Percentiles rank a stretch among this genome's conserved stretches.
Conservation (phyloP, 1,284 basidiomycete genomes). For the Spongiforma sp. region DNA sequence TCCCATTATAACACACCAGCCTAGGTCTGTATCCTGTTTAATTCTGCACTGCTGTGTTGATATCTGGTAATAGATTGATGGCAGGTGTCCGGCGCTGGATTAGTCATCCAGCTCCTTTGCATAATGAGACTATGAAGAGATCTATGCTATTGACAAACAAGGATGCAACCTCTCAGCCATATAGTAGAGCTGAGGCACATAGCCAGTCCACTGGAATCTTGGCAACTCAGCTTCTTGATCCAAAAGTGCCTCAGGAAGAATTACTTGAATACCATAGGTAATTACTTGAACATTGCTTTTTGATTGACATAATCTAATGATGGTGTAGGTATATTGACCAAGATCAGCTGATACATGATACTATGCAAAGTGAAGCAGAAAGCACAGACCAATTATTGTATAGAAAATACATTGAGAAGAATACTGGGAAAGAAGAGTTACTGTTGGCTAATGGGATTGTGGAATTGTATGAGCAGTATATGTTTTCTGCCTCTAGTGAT, state of each 20-base stretch:
- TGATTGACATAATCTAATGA: constrained; percentile 3
- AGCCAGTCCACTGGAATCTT: constrained; percentile 69
- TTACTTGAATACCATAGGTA: constrained; percentile 82
- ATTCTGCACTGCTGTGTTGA: neutral
- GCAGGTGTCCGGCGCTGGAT: constrained; percentile 79
- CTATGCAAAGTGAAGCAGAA: constrained; percentile 53
- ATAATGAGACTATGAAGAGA: constrained; percentile 41
- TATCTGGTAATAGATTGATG: constrained; percentile 54
- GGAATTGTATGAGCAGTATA: constrained; percentile 30
- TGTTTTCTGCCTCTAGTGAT: constrained; percentile 19
- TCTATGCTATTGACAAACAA: constrained; percentile 12
- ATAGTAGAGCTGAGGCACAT: constrained; percentile 38
- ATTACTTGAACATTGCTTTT: constrained; percentile 25
- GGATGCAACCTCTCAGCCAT: constrained; percentile 35
- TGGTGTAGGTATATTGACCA: constrained; percentile 70
- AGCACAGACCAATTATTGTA: constrained; percentile 64
- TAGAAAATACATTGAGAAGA: constrained; percentile 53
- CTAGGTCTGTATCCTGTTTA: constrained; percentile 20
- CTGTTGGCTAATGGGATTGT: constrained; percentile 15
- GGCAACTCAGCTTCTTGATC: constrained; percentile 66
- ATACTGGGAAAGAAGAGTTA: constrained; percentile 23
- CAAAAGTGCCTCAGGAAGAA: constrained; percentile 68
- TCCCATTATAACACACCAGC: constrained; percentile 35
- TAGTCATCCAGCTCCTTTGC: constrained; percentile 50
- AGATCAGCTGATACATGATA: constrained; percentile 65